Percentiles rank a stretch among this genome's conserved stretches.
These are phyloP conservation scores for Phyllosticta citriasiana DNA, from an alignment of 2,329 filamentous ascomycete species.

Conservation along the genomic window DNA sequence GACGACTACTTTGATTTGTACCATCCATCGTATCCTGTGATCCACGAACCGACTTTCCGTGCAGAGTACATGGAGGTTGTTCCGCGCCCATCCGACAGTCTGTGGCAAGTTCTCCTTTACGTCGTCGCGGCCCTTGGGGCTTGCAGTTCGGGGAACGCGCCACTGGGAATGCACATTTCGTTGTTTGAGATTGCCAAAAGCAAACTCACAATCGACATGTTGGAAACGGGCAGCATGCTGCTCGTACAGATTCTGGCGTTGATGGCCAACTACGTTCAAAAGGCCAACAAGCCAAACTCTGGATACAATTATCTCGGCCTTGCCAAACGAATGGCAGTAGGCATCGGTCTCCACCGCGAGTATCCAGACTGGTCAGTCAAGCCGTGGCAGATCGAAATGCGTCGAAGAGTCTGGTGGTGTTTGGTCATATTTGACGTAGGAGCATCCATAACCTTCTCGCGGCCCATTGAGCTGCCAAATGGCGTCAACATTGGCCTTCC, in stretches of 20 bases:
- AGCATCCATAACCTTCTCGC: slow-evolving; percentile 39
- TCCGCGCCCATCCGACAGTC: slow-evolving; percentile 30
- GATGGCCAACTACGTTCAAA: slow-evolving; percentile 41
- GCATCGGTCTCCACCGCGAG: slow-evolving; percentile 40
- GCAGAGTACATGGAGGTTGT: slow-evolving; percentile 38
- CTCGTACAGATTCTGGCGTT: slow-evolving; percentile 39
- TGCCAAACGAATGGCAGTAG: slow-evolving; percentile 40
- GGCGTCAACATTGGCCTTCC: slow-evolving; percentile 35
- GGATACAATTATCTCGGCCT: slow-evolving; percentile 41
- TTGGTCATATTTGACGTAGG: slow-evolving; percentile 40
- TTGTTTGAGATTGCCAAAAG: slow-evolving; percentile 39
- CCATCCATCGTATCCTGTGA: slow-evolving; percentile 37
- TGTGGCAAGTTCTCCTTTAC: slow-evolving; percentile 38
- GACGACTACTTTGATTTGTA: slow-evolving; percentile 40
- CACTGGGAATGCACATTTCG: slow-evolving; percentile 34
- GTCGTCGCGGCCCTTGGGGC: slow-evolving; percentile 37
- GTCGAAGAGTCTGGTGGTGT: slow-evolving; percentile 27
- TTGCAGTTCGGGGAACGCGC: slow-evolving; percentile 33
- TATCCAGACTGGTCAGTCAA: slow-evolving; percentile 38
- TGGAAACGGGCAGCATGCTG: slow-evolving; percentile 41
- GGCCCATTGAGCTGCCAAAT: slow-evolving; percentile 38
- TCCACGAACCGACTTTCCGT: slow-evolving; percentile 39
- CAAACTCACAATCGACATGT: slow-evolving; percentile 34
- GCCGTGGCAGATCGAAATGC: slow-evolving; percentile 26
- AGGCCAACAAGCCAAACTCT: slow-evolving; percentile 42